Base-by-base conservation (phyloP, 805 yeast species). In the Yamadazyma philogaea region DNA sequence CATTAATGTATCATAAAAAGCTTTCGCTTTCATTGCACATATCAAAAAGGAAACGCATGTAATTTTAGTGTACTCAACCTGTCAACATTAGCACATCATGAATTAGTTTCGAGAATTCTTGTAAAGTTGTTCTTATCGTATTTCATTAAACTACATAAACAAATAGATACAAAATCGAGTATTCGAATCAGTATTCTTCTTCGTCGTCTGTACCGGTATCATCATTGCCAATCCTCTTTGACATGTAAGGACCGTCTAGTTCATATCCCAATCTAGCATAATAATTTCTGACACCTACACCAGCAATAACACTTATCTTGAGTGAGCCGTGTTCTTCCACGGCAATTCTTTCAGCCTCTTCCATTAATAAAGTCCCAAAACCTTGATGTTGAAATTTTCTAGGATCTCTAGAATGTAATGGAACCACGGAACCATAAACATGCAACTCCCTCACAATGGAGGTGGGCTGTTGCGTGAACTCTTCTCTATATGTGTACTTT, bases 341-440 rank as follows among this genome's bases (percentile, higher is more conserved):
- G 1, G 99, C 93, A 46, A 93, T 93, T 51, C 96, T 77, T 56
- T 88, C 98, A 3, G 99, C 99, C 64, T 93, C 99, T 64, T 93
- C 98, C 99, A 93, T 93, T 39, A 93, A 67, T 55, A 93, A 72
- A 5, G 99, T 91, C 49, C 99, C 99, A 61, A 91, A 93, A 16
- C 99, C 99, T 72, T 93, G 99, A 70, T 93, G 99, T 69, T 93
- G 99, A 72, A 93, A 93, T 64, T 93, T 93, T 57, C 96, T 78
- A 35, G 99, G 99, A 65, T 93, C 99, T 52, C 98, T 77, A 3
- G 95, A 85, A 62, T 93, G 99, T 44, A 93, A 67, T 3, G 99
- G 98, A 16, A 93, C 99, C 15, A 90, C 99, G 3, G 96, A 86
- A 11, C 99, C 99, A 57, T 93, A 93, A 22, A 93, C 99, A 56